Percentiles rank a stretch among this genome's conserved stretches.
phyloP scores from a whole-genome alignment of 2,329 filamentous ascomycete genomes.

The Fonsecaea multimorphosa region DNA sequence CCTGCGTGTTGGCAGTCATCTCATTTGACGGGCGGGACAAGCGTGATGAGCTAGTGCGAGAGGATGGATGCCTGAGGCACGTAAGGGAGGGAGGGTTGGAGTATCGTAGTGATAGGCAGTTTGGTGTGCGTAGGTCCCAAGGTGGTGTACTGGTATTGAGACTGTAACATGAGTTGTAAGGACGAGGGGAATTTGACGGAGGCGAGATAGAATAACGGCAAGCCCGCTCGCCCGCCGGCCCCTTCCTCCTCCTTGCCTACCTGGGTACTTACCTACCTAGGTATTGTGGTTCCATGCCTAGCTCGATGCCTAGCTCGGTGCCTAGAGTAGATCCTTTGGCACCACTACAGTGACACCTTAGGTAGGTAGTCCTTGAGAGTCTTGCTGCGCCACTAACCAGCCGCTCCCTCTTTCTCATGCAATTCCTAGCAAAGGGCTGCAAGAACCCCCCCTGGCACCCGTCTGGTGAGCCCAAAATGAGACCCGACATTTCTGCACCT shows the following conservation, averaged over 20 bases:
- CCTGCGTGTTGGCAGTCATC: background rate
- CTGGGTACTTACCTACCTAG: background rate
- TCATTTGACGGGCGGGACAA: background rate
- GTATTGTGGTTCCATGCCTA: background rate
- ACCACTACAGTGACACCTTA: too few species aligned
- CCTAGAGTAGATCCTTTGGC: background rate
- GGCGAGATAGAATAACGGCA: background rate
- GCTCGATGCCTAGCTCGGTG: background rate
- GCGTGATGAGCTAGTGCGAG: background rate
- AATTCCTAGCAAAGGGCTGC: background rate
- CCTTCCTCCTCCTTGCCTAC: background rate
- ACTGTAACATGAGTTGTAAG: slow-evolving; percentile 1
- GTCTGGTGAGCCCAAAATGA: background rate
- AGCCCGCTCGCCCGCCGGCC: background rate
- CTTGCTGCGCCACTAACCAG: background rate
- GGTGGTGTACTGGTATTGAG: background rate
- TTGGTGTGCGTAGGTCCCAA: background rate
- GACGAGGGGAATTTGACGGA: background rate
- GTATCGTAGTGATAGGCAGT: background rate
- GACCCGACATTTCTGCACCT: background rate
- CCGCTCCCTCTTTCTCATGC: background rate
- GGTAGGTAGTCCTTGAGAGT: too few species aligned
- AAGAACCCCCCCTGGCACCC: background rate
- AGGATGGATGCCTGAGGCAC: background rate
- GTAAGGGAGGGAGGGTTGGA: background rate